Percentiles rank a stretch among this genome's conserved stretches.
Evolutionary conservation across 352 stramenopile species (phyloP).

Genomic region (Globisporangium canariense): DNA sequence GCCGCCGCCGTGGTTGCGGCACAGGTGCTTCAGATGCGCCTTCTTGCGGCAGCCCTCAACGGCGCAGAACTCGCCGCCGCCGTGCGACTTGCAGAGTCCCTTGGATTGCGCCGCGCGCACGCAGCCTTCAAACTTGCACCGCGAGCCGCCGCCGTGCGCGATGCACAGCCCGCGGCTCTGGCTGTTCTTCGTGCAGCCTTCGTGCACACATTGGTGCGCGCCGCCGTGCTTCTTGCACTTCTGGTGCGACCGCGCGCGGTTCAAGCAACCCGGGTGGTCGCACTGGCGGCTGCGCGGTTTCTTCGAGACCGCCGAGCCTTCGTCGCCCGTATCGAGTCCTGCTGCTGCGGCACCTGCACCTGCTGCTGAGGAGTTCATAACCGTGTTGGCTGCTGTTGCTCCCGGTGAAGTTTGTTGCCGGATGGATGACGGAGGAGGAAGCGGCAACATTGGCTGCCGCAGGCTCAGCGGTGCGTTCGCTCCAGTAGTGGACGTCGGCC

Average conservation of each 20-base stretch:
- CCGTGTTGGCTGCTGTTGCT: slow-evolving; percentile 3
- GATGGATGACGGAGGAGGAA: not conserved
- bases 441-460: slow-evolving; percentile 4
- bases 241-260: slow-evolving; percentile 79
- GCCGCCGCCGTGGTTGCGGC: slow-evolving; percentile 81
- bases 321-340: slow-evolving; percentile 16
- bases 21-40: slow-evolving; percentile 82
- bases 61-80: slow-evolving; percentile 76
- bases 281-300: slow-evolving; percentile 56
- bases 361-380: not conserved
- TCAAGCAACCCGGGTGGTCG: slow-evolving; percentile 68
- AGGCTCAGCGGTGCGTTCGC: slow-evolving; percentile 1
- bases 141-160: slow-evolving; percentile 74
- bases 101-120: slow-evolving; percentile 82
- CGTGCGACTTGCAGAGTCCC: slow-evolving; percentile 83
- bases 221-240: slow-evolving; percentile 89
- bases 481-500: slow-evolving; percentile 1
- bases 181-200: slow-evolving; percentile 86
- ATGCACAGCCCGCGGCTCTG: slow-evolving; percentile 85
- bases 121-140: slow-evolving; percentile 77
- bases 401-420: not conserved
- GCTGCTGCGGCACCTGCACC: not conserved
- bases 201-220: slow-evolving; percentile 80
- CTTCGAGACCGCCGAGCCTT: slow-evolving; percentile 24
- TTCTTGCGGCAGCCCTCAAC: slow-evolving; percentile 84